phyloP scores from a whole-genome alignment of 805 yeast genomes.

The Lipomyces anomalus region DNA sequence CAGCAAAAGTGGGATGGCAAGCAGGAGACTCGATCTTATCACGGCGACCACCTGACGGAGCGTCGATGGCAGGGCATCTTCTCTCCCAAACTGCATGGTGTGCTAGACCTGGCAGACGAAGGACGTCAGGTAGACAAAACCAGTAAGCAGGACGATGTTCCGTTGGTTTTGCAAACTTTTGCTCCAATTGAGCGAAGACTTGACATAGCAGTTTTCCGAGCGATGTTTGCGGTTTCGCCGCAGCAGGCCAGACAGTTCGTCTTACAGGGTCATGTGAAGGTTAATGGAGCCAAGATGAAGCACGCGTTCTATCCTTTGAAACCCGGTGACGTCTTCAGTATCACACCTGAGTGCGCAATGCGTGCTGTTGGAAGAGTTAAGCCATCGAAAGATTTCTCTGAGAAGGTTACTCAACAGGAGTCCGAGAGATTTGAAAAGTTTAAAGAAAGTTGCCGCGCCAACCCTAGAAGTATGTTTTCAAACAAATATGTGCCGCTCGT shows the following conservation, averaged over 20 bases:
- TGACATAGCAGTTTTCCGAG: conserved; percentile 83
- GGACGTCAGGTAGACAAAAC: conserved; percentile 14
- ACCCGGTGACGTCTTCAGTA: conserved; percentile 83
- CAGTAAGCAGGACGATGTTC: conserved; percentile 44
- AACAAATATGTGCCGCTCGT: conserved; percentile 34
- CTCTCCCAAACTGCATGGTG: conserved; percentile 66
- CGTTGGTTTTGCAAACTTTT: conserved; percentile 80
- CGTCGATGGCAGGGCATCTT: conserved; percentile 70
- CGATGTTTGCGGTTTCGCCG: conserved; percentile 87
- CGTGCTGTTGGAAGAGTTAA: conserved; percentile 79
- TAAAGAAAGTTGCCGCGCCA: conserved; percentile 51
- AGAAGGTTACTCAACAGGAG: conserved; percentile 66
- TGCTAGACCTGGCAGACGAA: conserved; percentile 32
- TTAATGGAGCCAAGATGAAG: conserved; percentile 55
- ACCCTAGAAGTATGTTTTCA: conserved; percentile 49
- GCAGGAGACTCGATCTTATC: conserved; percentile 88
- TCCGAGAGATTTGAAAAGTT: conserved; percentile 70
- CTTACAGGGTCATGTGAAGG: conserved; percentile 71
- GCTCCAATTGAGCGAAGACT: conserved; percentile 83
- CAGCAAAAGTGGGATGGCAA: conserved; percentile 92
- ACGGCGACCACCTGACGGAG: conserved; percentile 90
- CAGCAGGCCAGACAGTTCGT: conserved; percentile 92
- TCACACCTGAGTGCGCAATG: conserved; percentile 78
- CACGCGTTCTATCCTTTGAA: conserved; percentile 36
- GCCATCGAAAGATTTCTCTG: conserved; percentile 65